Evolutionary conservation across 768 basidiomycete genomes (phyloP).

Genomic region (Grammothele lineata): DNA sequence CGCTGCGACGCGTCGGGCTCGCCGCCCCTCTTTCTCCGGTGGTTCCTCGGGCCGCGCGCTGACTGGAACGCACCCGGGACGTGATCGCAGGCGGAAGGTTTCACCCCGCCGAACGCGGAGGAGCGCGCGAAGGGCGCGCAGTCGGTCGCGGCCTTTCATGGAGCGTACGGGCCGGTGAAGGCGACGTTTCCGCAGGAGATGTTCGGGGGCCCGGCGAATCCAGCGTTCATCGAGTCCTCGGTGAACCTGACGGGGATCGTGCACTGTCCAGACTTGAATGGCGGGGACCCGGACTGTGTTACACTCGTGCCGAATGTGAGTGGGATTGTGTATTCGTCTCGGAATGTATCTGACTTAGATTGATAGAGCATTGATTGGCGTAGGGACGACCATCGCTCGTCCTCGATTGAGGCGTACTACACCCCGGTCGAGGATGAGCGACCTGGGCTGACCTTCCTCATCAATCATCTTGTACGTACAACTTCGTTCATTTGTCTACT

Average conservation of each 20-base stretch:
- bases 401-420: slow-evolving; percentile 50
- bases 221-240: slow-evolving; percentile 47
- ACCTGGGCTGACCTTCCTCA: slow-evolving; percentile 47
- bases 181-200: slow-evolving; percentile 47
- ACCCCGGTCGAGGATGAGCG: slow-evolving; percentile 46
- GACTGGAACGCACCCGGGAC: too few species aligned
- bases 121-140: slow-evolving; percentile 44
- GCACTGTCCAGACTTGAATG: slow-evolving; percentile 48
- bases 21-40: not conserved
- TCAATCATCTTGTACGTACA: slow-evolving; percentile 1
- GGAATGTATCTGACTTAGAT: too few species aligned
- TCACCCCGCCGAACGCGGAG: slow-evolving; percentile 43
- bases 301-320: slow-evolving; percentile 49
- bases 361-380: slow-evolving; percentile 33
- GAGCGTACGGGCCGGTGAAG: slow-evolving; percentile 48
- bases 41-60: too few species aligned
- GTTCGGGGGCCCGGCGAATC: slow-evolving; percentile 35
- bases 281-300: slow-evolving; percentile 52
- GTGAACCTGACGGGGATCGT: slow-evolving; percentile 44
- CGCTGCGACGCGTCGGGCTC: not conserved
- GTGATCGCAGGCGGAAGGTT: slow-evolving; percentile 40
- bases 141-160: slow-evolving; percentile 43
- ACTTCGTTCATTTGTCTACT: not conserved
- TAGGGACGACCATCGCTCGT: slow-evolving; percentile 41
- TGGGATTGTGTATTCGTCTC: too few species aligned